Evolutionary conservation across 2,329 filamentous ascomycete genomes (phyloP), one percentile per base, ranked within the genome.

Genomic region (Alternaria atra): DNA sequence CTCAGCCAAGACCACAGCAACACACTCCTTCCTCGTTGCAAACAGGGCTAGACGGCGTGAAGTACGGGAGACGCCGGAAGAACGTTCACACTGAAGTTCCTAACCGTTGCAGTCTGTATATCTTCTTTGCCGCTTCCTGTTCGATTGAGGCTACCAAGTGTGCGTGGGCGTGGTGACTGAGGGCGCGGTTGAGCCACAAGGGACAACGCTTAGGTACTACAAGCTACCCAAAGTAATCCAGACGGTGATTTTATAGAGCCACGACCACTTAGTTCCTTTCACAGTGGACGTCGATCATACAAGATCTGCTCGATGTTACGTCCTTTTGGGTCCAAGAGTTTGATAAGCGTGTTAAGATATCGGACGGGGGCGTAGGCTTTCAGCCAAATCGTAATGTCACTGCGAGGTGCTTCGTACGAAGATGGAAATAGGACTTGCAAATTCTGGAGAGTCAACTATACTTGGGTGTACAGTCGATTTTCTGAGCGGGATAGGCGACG

Each of bases 41-140:
- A 55, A 25, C 32, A 29, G 54, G 27, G 23, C 25, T 29, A 55
- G 44, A 13, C 50, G 30, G 44, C 50, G 40, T 34, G 46, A 48
- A 58, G 35, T 32, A 57, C 32, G 20, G 39, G 40, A 39, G 37
- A 48, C 35, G 20, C 48, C 55, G 32, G 53, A 35, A 34, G 43
- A 25, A 51, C 42, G 29, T 40, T 48, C 34, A 23, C 43, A 17
- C 17, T 12, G 39, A 50, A 35, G n/a, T 34, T 29, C 32, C 40
- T 53, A 53, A 32, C 43, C 23, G 47, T 55, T 44, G 29, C 34
- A 25, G 35, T 48, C 25, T 47, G 32, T 53, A 27, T 46, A 39
- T 39, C 52, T 39, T 34, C 37, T 27, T 34, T 46, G 46, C 29
- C 20, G 46, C 17, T 29, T 47, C n/a, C 51, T 48, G 46, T 48